phyloP scores from a whole-genome alignment of 1,284 basidiomycete species.

The Ceratobasidium sp. region DNA sequence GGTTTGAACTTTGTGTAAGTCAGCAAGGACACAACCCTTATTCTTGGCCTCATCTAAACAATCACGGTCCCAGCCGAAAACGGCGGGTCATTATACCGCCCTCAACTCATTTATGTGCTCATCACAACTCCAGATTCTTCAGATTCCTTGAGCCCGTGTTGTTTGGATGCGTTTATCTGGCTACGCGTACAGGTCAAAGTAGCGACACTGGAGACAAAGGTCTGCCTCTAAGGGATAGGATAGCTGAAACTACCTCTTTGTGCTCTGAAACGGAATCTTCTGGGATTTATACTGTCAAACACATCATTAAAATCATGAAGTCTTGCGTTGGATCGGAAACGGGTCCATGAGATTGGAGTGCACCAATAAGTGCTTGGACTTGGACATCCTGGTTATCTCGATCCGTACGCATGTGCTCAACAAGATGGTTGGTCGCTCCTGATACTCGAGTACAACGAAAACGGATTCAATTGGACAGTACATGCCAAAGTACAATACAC shows the following conservation, averaged over 20 bases:
- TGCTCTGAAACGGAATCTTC: no score
- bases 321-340: neutral
- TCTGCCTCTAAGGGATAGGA: no score
- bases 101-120: neutral
- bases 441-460: neutral
- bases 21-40: no score
- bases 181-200: neutral
- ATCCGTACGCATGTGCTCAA: constrained; percentile 1
- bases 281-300: neutral
- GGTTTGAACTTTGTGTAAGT: no score
- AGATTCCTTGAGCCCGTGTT: neutral
- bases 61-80: no score
- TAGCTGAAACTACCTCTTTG: neutral
- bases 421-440: constrained; percentile 15
- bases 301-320: neutral
- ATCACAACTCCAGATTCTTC: neutral
- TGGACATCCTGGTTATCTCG: neutral
- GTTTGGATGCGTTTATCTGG: constrained; percentile 6
- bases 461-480: no score
- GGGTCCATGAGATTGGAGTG: neutral
- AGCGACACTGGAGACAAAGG: neutral
- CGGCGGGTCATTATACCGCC: no score
- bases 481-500: no score
- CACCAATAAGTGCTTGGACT: neutral
- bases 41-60: no score